Evolutionary conservation across 2,329 filamentous ascomycete species (phyloP), one percentile per base, ranked within the genome.

Genomic region (Epichloe baconii): DNA sequence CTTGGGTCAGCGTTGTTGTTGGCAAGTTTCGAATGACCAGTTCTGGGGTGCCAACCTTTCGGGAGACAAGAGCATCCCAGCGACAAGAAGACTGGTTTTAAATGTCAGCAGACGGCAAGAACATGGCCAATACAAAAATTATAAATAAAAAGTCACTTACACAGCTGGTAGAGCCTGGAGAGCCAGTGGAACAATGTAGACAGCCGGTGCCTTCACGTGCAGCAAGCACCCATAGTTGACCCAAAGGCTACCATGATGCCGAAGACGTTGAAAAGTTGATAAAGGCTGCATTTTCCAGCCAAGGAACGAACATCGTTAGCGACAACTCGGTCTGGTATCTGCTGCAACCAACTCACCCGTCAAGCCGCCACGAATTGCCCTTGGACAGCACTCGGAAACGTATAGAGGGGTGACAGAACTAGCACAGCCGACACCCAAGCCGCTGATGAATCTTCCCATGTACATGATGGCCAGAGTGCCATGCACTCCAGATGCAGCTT

Each of bases 81-180:
- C 35, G 34, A 83, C 68, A 14, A 87, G 71, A 34, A 80, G 54
- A 8, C 66, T 70, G 31, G 2, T 46, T 41, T 7, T 14, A 36
- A 23, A 17, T 2, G 14, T 49, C 3, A 38, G 15, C 35, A 8
- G 10, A 35, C 10, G 19, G 7, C 4, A 8, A 12, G 15, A n/a
- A 14, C 10, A 21, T 12, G 26, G 31, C 7, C 19, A 21, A 15
- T 12, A 2, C 14, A 42, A 38, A 26, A 7, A 34, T 36, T 3
- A 26, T 26, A 26, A 8, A 8, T 26, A 15, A 14, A 23, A 14
- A 14, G 11, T n/a, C 6, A 51, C 66, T 56, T 59, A 72, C 51
- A 83, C 56, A 1, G 82, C 82, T 0, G 83, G 83, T 3, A 86
- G 68, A 49, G 72, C 75, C 63, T 87, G 84, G 53, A 85, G 72